Evolutionary conservation across 208 protist species (phyloP).

Genomic region (Lotmaria passim): DNA sequence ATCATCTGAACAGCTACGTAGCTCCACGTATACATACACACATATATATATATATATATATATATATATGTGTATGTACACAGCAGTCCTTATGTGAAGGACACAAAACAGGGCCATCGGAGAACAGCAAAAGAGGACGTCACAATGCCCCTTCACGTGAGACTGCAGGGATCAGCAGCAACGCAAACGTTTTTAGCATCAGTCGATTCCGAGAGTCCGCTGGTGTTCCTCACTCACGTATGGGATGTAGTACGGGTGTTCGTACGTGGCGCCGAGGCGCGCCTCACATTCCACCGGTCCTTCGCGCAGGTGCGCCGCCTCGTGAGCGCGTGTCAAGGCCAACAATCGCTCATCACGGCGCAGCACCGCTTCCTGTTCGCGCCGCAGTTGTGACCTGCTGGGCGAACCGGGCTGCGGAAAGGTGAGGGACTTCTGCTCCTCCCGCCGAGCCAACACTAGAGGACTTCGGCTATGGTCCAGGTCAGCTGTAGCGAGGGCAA

Average conservation of each 20-base stretch:
- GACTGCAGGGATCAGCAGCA: too few relatives aligned
- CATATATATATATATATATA: constrained; percentile 20
- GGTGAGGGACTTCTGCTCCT: not conserved
- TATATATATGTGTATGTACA: not conserved
- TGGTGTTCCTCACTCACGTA: constrained; percentile 36
- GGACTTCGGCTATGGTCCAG: not conserved
- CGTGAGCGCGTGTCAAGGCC: constrained; percentile 26
- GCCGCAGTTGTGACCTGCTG: constrained; percentile 15
- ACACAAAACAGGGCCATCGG: too few relatives aligned
- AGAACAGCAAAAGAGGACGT: too few relatives aligned
- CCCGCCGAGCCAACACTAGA: not conserved
- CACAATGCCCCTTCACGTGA: too few relatives aligned
- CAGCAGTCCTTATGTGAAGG: too few relatives aligned
- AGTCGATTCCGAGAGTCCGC: constrained; percentile 44
- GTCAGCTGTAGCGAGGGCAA: not conserved
- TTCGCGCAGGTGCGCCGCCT: constrained; percentile 41
- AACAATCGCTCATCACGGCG: constrained; percentile 53
- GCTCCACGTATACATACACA: too few relatives aligned
- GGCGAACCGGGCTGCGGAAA: not conserved
- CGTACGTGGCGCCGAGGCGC: constrained; percentile 35
- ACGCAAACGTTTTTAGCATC: constrained; percentile 1
- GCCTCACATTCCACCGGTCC: constrained; percentile 28
- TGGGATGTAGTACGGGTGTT: constrained; percentile 43
- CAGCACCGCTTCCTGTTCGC: constrained; percentile 41
- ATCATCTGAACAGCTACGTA: not conserved